These are phyloP conservation scores for Colletotrichum lini DNA, from an alignment of 2,329 filamentous ascomycete species.

Conservation along the genomic window DNA sequence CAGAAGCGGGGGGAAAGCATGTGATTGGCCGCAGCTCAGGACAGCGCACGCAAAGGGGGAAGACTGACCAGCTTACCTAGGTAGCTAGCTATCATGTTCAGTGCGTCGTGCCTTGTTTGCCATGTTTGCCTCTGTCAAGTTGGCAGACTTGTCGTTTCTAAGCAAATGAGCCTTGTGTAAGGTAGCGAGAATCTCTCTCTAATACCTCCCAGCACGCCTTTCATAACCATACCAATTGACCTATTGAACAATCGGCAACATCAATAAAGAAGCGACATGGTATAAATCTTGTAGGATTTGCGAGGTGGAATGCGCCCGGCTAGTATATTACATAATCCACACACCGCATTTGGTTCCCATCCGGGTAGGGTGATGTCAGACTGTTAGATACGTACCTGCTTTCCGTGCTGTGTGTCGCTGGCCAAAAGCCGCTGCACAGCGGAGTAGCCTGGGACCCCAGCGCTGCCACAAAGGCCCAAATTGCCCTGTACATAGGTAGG, in stretches of 20 bases:
- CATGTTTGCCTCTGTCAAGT: neutral
- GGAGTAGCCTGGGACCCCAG: neutral
- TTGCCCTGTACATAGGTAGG: neutral
- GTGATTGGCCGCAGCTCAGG: conserved; percentile 27
- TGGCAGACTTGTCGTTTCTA: neutral
- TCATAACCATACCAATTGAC: neutral
- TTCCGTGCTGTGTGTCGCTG: neutral
- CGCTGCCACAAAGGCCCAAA: neutral
- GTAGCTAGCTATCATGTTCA: neutral
- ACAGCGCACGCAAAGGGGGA: neutral
- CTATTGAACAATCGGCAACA: neutral
- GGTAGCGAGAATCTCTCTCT: no score
- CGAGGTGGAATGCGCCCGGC: conserved; percentile 1
- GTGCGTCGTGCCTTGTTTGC: neutral
- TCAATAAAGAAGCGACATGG: neutral
- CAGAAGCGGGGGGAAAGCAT: conserved; percentile 28
- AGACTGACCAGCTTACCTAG: conserved; percentile 5
- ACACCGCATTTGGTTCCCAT: neutral
- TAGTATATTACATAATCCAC: neutral
- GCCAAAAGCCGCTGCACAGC: neutral
- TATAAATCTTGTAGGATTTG: neutral
- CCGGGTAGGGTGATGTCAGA: neutral
- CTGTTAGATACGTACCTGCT: neutral
- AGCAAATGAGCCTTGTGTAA: neutral
- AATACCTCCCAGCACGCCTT: neutral